Conservation (phyloP, 306 rosid species). For the Vicia villosa region DNA sequence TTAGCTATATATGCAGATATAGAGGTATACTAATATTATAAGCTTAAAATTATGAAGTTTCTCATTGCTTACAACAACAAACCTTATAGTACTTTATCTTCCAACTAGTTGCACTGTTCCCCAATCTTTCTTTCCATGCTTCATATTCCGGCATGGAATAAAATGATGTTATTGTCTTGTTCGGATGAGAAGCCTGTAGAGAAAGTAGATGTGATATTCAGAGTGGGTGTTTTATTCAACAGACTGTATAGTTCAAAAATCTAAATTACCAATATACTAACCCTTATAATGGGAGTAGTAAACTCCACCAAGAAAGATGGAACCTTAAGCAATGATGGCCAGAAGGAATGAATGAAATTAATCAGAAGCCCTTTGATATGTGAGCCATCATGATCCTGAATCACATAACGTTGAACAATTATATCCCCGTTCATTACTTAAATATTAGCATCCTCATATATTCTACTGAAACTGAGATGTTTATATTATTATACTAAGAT, state of each 20-base stretch:
- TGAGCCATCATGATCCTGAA: conserved; percentile 95
- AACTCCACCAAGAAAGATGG: conserved; percentile 88
- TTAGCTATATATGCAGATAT: neutral
- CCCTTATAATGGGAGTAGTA: conserved; percentile 95
- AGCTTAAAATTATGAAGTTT: neutral
- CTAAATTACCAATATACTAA: conserved; percentile 31
- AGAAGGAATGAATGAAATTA: conserved; percentile 89
- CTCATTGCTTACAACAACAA: conserved; percentile 34
- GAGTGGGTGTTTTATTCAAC: neutral
- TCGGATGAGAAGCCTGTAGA: conserved; percentile 72
- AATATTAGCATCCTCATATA: neutral
- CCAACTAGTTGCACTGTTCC: conserved; percentile 80
- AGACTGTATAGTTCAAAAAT: neutral
- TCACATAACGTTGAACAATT: conserved; percentile 9
- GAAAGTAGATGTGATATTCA: neutral
- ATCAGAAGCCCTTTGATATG: conserved; percentile 95
- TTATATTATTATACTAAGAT: neutral
- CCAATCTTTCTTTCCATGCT: conserved; percentile 77
- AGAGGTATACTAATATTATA: neutral
- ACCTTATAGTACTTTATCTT: conserved; percentile 95
- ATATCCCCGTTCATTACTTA: neutral
- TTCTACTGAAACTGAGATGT: neutral
- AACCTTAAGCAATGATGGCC: conserved; percentile 88
- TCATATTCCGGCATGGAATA: conserved; percentile 88
- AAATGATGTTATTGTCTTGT: conserved; percentile 72